Evolutionary conservation across 2,329 filamentous ascomycete species (phyloP), one percentile per base, ranked within the genome.

Genomic region (Grosmannia huntii): DNA sequence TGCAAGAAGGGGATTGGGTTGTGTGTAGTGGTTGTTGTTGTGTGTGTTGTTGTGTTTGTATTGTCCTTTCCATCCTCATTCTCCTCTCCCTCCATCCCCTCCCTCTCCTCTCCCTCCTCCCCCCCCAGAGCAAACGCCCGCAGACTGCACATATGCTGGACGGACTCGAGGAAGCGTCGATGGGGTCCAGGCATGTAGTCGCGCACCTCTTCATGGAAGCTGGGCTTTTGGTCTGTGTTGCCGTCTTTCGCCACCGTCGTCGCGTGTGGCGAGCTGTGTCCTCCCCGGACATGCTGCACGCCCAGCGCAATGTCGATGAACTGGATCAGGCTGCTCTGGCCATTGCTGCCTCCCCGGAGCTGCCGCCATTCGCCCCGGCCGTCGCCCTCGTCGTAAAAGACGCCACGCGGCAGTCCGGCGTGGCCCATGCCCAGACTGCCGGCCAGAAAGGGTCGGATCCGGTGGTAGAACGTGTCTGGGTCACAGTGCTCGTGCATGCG

Each of bases 371-470:
- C 73, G 0, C 84, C 81, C 16, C 75, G 75, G 1, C 83, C 85
- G 2, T 82, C 76, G 1, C 84, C 87, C 59, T 88, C 81, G 64
- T 95, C 89, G 68, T 95, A 96, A 57, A 91, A 83, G 6, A 97
- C 84, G 0, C 92, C 92, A 14, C 83, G 80, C 0, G 91, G 89
- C 1, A 96, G 76, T 0, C 91, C 92, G 0, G 89, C 89, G 9
- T 86, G 82, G 9, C 77, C 82, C 92, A 96, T 96, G 69, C 95
- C 95, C 72, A 90, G 95, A 69, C 89, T 91, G 3, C 92, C 92
- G 0, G 92, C 90, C 1, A 97, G 76, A 68, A 89, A 95, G 0
- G 92, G 92, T 2, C 92, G 80, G 64, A 97, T 94, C 50, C 83
- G 80, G 71, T 95, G 84, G 71, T 95, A 96, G 71, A 97, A 97